Base-by-base conservation (phyloP, 192 early-diverging fungal species). In the Podila verticillata region DNA sequence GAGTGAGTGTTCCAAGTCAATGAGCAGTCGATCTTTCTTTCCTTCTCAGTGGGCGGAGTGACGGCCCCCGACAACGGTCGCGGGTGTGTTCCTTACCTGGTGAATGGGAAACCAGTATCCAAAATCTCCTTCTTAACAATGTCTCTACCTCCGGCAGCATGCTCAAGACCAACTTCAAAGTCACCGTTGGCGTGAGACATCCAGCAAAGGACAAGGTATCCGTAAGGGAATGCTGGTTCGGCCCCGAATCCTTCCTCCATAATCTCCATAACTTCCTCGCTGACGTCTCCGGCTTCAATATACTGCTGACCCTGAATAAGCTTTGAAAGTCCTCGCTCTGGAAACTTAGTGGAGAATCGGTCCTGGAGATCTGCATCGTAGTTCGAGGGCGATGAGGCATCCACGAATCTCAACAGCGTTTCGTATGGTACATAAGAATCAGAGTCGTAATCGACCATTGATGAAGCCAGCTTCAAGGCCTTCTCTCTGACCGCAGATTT, bases 91-190 rank as follows among this genome's bases (percentile, higher is more conserved):
- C 8, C 63, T 56, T 82, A 85, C 88, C 74, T 84, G 12, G 82
- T 59, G 31, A 87, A 74, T 0, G 54, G 30, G 19, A 63, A 60
- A 17, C 83, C 87, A 39, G 75, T 72, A 5, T 68, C 65, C 22
- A 68, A 35, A 2, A 56, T 61, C 3, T 81, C n/a, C 24, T 85
- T 72, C 7, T 61, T 24, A 2, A 82, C 66, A 2, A 87, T 57
- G 29, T 86, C 82, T 29, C 73, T 49, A 9, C 87, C 87, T 4
- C 64, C 72, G 1, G 74, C 86, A 4, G 89, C 84, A 74, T 86
- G 86, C 34, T 87, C 87, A 44, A 90, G 72, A 24, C 85, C 89
- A 9, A 64, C 59, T 19, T 90, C 87, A 60, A 83, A 88, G 51
- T 90, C 84, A 58, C 77, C 68, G 7, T 79, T 65, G 12, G 84